Evolutionary conservation across 495 filamentous ascomycete genomes (phyloP).

Genomic region (Neurospora discreta): DNA sequence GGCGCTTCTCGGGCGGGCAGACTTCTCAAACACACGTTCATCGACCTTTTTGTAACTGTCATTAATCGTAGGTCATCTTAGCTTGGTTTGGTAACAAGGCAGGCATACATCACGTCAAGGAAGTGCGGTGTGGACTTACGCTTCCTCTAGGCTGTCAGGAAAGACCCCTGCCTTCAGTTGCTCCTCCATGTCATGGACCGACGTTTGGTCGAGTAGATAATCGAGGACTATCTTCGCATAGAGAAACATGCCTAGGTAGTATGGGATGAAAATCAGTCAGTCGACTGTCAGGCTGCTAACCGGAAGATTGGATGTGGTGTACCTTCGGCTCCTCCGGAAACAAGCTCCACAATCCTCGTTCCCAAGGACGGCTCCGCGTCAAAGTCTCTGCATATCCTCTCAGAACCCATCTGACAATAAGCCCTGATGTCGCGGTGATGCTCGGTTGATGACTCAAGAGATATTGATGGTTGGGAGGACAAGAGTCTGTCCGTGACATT

Average conservation of each 20-base stretch:
- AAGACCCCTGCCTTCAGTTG: neutral
- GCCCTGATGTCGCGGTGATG: neutral
- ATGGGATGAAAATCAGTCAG: neutral
- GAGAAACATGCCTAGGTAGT: neutral
- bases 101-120: no score
- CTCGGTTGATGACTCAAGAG: neutral
- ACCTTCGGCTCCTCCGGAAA: neutral
- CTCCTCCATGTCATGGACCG: neutral
- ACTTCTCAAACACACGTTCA: neutral
- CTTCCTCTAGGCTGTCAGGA: neutral
- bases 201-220: neutral
- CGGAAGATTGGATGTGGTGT: neutral
- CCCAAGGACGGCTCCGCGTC: neutral
- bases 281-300: neutral
- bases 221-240: neutral
- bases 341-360: neutral
- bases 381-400: neutral
- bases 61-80: neutral
- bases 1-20: neutral
- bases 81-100: neutral
- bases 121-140: neutral
- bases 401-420: neutral
- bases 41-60: neutral
- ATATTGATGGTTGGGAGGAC: neutral
- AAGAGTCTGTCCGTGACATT: neutral